Conservation (phyloP, 1,284 basidiomycete species). For the Cryptococcus floricola region DNA sequence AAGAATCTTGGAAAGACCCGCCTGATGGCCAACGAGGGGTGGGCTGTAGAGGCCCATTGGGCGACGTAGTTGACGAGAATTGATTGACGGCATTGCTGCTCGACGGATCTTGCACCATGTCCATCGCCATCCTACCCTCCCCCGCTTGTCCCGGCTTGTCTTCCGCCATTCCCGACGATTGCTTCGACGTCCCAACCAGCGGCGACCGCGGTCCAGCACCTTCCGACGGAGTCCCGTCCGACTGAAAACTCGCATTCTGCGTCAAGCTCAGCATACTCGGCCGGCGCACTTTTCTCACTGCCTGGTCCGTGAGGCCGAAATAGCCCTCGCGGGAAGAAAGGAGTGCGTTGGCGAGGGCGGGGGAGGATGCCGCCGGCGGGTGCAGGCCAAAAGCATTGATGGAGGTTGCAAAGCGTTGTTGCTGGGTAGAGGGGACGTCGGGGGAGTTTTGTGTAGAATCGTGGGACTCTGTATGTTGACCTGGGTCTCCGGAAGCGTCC, state of each 20-base stretch:
- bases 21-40: constrained; percentile 24
- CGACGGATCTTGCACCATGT: constrained; percentile 10
- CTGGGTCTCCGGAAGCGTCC: not conserved
- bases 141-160: not conserved
- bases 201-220: not conserved
- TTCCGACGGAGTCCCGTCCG: constrained; percentile 9
- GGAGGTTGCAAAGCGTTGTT: constrained; percentile 27
- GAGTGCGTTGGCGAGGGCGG: not conserved
- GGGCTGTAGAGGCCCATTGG: constrained; percentile 17
- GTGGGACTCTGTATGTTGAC: no score
- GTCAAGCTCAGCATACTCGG: constrained; percentile 37
- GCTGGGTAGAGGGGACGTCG: constrained; percentile 6
- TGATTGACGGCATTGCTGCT: constrained; percentile 2
- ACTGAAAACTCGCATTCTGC: constrained; percentile 22
- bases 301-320: no score
- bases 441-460: not conserved
- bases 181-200: not conserved
- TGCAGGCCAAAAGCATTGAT: constrained; percentile 40
- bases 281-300: constrained; percentile 23
- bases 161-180: not conserved
- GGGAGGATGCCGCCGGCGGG: constrained; percentile 10
- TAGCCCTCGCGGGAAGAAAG: constrained; percentile 4
- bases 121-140: not conserved
- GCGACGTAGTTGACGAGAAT: not conserved
- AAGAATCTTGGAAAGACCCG: constrained; percentile 13